Conservation (phyloP, 140 eudicot genomes). For the Senecio squalidus region DNA sequence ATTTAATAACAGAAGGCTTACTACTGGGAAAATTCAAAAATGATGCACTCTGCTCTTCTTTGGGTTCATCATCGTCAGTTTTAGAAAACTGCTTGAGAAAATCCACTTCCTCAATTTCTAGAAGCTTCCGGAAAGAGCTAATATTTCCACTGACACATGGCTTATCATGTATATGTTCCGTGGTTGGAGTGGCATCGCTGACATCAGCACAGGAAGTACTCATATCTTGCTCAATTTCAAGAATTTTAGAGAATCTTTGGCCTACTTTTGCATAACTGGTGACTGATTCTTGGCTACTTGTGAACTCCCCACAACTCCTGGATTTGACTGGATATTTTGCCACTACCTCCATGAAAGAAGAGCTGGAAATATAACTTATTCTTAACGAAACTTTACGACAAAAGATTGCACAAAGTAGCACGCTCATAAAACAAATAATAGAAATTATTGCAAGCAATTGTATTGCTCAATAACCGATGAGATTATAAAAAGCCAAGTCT, state of each 20-base stretch:
- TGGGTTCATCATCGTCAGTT: neutral
- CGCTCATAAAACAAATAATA: neutral
- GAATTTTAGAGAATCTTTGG: neutral
- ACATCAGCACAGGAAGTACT: conserved; percentile 8
- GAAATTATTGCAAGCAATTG: too few relatives aligned
- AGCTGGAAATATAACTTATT: conserved; percentile 32
- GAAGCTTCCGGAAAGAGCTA: conserved; percentile 10
- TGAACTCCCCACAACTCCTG: neutral
- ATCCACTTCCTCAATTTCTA: conserved; percentile 18
- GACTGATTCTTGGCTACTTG: conserved; percentile 2
- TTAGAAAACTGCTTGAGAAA: conserved; percentile 25
- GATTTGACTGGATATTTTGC: conserved; percentile 39
- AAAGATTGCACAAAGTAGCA: neutral
- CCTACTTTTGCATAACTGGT: neutral
- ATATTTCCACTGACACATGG: conserved; percentile 2
- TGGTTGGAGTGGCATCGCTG: conserved; percentile 1
- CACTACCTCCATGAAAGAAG: conserved; percentile 50
- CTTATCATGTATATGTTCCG: conserved; percentile 15
- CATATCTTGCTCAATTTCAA: neutral
- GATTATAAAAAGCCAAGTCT: neutral
- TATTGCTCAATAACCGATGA: too few relatives aligned
- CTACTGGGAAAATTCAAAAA: neutral
- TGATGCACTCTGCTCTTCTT: conserved; percentile 11
- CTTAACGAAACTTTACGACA: neutral
- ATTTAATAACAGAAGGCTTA: conserved; percentile 2